These are phyloP conservation scores for Tilletia indica DNA, from an alignment of 1,284 basidiomycete species.

Conservation along the genomic window DNA sequence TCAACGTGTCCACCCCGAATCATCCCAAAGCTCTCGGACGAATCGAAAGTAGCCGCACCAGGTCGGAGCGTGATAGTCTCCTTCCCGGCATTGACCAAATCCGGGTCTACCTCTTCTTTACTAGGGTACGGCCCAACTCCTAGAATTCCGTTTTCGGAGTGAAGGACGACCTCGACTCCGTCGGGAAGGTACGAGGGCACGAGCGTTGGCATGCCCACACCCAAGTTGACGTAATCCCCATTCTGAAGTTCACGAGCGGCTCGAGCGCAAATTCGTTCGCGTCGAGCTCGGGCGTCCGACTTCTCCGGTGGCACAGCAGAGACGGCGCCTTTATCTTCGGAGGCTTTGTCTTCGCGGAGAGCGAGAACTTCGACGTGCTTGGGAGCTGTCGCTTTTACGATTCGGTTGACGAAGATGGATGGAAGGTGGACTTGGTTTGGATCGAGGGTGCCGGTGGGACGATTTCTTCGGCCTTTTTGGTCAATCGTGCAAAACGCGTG, in stretches of 20 bases:
- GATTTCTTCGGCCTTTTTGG: slow-evolving; percentile 82
- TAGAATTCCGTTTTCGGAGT: slow-evolving; percentile 91
- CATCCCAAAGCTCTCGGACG: slow-evolving; percentile 22
- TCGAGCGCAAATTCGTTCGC: slow-evolving; percentile 77
- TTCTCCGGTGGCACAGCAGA: slow-evolving; percentile 61
- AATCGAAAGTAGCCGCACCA: slow-evolving; percentile 22
- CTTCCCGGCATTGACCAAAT: slow-evolving; percentile 70
- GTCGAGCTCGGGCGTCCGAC: slow-evolving; percentile 58
- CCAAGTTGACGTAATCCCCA: slow-evolving; percentile 75
- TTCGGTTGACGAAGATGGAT: slow-evolving; percentile 77
- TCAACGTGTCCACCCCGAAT: slow-evolving; percentile 25
- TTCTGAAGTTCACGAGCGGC: slow-evolving; percentile 87
- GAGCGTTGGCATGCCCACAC: slow-evolving; percentile 84
- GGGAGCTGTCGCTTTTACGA: slow-evolving; percentile 67
- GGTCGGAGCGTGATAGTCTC: slow-evolving; percentile 33
- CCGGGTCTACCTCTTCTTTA: slow-evolving; percentile 82
- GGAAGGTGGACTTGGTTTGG: slow-evolving; percentile 71
- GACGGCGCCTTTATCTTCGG: slow-evolving; percentile 27
- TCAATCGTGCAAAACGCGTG: too few relatives aligned
- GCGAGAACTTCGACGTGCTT: slow-evolving; percentile 49
- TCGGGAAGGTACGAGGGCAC: slow-evolving; percentile 63
- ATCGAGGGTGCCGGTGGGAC: slow-evolving; percentile 78
- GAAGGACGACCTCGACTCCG: slow-evolving; percentile 74
- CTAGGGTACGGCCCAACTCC: slow-evolving; percentile 85
- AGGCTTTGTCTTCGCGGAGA: slow-evolving; percentile 47